Evolutionary conservation across 306 rosid species (phyloP).

Genomic region (Acacia confusa): DNA sequence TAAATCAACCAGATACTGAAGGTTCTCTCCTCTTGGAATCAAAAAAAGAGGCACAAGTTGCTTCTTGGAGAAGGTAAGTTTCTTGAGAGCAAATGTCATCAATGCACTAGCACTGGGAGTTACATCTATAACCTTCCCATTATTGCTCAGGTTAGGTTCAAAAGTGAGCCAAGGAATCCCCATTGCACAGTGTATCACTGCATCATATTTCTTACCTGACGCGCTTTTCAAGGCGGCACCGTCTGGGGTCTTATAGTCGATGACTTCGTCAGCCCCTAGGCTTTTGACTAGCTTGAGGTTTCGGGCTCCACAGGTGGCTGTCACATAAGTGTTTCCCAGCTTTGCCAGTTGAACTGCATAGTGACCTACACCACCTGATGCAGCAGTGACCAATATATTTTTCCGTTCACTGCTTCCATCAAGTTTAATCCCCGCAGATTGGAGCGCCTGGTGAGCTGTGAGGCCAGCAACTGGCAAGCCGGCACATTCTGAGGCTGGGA

Average conservation of each 20-base stretch:
- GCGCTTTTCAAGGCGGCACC: slow-evolving; percentile 75
- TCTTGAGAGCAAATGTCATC: slow-evolving; percentile 48
- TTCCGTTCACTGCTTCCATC: slow-evolving; percentile 46
- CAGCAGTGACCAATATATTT: slow-evolving; percentile 77
- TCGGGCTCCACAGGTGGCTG: slow-evolving; percentile 85
- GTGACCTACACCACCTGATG: slow-evolving; percentile 89
- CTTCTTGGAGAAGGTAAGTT: slow-evolving; percentile 70
- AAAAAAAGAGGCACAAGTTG: slow-evolving; percentile 56
- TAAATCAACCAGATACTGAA: slow-evolving; percentile 60
- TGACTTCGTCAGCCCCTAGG: slow-evolving; percentile 79
- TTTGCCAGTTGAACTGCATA: slow-evolving; percentile 83
- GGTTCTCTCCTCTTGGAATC: slow-evolving; percentile 46
- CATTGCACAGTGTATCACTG: slow-evolving; percentile 57
- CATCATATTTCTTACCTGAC: slow-evolving; percentile 67
- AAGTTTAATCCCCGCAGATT: slow-evolving; percentile 52
- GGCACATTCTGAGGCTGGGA: slow-evolving; percentile 56
- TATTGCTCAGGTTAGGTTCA: slow-evolving; percentile 58
- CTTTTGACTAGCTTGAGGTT: slow-evolving; percentile 63
- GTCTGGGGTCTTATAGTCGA: slow-evolving; percentile 74
- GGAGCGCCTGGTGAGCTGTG: slow-evolving; percentile 64
- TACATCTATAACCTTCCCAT: slow-evolving; percentile 70
- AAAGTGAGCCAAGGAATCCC: slow-evolving; percentile 72
- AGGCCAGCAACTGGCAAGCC: slow-evolving; percentile 68
- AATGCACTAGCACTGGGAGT: slow-evolving; percentile 43
- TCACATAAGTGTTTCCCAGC: slow-evolving; percentile 77